Evolutionary conservation across 1,284 basidiomycete species (phyloP).

Genomic region (Cerioporus squamosus): DNA sequence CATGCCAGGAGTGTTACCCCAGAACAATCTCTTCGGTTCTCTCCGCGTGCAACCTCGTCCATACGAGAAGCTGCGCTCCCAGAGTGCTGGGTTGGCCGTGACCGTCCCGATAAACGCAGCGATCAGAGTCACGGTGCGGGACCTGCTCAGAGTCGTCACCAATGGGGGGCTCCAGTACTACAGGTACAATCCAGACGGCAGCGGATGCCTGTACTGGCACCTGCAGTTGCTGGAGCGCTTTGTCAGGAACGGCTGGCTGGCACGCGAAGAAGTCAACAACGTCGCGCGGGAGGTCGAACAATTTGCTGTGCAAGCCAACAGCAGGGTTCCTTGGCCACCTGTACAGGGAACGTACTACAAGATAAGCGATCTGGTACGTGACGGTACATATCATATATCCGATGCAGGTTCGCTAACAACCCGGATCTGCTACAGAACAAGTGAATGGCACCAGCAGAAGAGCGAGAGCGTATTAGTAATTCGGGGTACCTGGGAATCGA

Average conservation of each 20-base stretch:
- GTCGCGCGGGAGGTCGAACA: too few relatives aligned
- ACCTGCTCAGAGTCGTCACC: not conserved
- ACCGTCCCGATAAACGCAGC: not conserved
- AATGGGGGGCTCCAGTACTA: not conserved
- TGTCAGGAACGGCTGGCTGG: not conserved
- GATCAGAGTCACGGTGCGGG: not conserved
- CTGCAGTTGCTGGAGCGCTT: not conserved
- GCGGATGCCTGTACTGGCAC: constrained; percentile 1
- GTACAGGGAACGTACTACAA: too few relatives aligned
- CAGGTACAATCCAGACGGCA: not conserved
- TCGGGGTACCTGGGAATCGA: not conserved
- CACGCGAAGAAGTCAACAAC: constrained; percentile 11
- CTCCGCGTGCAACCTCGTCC: not conserved
- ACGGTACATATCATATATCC: too few relatives aligned
- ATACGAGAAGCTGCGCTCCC: not conserved
- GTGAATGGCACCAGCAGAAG: too few relatives aligned
- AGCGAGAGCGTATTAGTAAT: too few relatives aligned
- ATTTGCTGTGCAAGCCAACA: too few relatives aligned
- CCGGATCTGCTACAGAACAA: too few relatives aligned
- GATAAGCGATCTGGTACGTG: too few relatives aligned
- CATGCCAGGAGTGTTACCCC: too few relatives aligned
- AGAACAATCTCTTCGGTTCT: not conserved
- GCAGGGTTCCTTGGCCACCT: too few relatives aligned
- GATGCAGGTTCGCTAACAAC: too few relatives aligned
- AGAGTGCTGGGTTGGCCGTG: not conserved